Conservation (phyloP, 1,284 basidiomycete genomes). For the Moesziomyces sp. region DNA sequence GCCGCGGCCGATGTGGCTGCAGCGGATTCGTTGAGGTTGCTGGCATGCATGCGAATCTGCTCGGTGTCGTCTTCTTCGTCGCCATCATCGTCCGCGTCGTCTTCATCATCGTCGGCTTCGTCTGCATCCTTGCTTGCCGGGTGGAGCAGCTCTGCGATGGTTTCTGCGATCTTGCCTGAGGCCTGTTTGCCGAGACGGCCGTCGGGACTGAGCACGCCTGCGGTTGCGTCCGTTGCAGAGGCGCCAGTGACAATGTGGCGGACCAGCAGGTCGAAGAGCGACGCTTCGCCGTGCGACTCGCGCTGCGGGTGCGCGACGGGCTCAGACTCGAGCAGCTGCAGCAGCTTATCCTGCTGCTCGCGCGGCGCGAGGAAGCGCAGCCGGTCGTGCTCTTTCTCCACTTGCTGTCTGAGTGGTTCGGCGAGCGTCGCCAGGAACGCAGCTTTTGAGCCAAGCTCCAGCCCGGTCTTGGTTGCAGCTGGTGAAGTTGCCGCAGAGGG, state of each 20-base stretch:
- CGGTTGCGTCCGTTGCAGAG: not conserved
- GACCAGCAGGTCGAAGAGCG: slow-evolving; percentile 27
- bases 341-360: slow-evolving; percentile 17
- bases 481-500: not conserved
- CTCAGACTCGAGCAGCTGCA: slow-evolving; percentile 28
- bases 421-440: slow-evolving; percentile 16
- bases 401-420: slow-evolving; percentile 5
- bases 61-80: slow-evolving; percentile 4
- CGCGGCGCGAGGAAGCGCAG: slow-evolving; percentile 19
- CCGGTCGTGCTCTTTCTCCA: slow-evolving; percentile 21
- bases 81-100: slow-evolving; percentile 23
- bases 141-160: slow-evolving; percentile 8
- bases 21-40: not conserved
- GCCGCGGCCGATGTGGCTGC: not conserved
- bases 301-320: slow-evolving; percentile 4
- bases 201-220: slow-evolving; percentile 9
- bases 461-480: not conserved
- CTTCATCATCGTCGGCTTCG: slow-evolving; percentile 16
- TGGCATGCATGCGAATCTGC: not conserved
- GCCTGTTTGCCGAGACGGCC: slow-evolving; percentile 22
- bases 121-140: slow-evolving; percentile 9
- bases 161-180: not conserved
- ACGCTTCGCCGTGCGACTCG: slow-evolving; percentile 7
- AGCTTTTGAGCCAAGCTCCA: slow-evolving; percentile 12
- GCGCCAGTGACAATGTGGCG: slow-evolving; percentile 8